Base-by-base conservation (phyloP, 805 yeast genomes). In the Suhomyces faveliae region DNA sequence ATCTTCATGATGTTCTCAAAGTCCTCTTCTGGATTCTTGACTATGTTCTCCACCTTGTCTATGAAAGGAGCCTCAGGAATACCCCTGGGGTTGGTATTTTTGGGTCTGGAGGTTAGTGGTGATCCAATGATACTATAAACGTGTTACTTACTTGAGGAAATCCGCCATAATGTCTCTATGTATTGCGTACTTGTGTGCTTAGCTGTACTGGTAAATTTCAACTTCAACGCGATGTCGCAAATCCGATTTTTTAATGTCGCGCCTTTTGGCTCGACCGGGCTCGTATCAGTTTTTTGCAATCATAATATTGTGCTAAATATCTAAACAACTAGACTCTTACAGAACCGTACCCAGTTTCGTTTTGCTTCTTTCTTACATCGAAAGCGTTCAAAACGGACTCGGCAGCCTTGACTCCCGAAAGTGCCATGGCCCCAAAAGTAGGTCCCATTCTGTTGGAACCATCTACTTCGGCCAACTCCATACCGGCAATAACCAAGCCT, bases 11-110 rank as follows among this genome's bases (percentile, higher is more conserved):
- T 76, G 38, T 77, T 63, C 43, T 85, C 89, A 48, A 86, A 89
- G 58, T 89, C 92, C 15, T 58, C 49, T 40, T 78, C 84, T 2
- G 83, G 76, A 55, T 77, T 75, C 59, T 82, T 85, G 52, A 90
- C 78, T 56, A 83, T 80, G 43, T 81, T 85, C 47, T 83, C 94
- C 8, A 91, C 94, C 48, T 82, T 81, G 52, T 87, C 95, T 45
- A 94, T 83, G 66, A 94, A 94, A 35, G 95, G 96, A 1, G 99
- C 99, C 61, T 88, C 87, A 5, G 99, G 99, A 48, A 94, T 94
- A 3, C 99, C 99, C 54, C 98, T 79, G 8, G 97, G 94, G 61
- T 94, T 94, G 20, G 83, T 70, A 43, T 80, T 76, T 2, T 77
- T 78, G 11, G 84, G 76, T 58, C 84, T 81, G 49, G 53, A 56